Evolutionary conservation across 2,329 filamentous ascomycete genomes (phyloP).

Genomic region (Trichophyton rubrum): DNA sequence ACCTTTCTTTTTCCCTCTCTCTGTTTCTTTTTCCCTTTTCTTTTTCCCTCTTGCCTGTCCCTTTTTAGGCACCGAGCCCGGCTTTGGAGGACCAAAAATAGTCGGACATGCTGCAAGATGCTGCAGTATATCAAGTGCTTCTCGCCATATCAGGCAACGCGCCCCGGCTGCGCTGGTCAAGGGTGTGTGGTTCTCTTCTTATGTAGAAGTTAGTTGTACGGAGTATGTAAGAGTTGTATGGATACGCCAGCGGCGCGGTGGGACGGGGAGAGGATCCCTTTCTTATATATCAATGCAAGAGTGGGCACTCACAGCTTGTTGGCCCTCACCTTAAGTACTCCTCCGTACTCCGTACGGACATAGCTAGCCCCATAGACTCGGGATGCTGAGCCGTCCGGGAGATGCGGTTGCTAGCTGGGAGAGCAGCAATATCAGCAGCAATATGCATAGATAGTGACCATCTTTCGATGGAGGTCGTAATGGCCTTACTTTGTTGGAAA

Average conservation of each 20-base stretch:
- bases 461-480: not conserved
- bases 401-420: too few relatives aligned
- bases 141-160: slow-evolving; percentile 3
- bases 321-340: not conserved
- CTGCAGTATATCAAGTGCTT: slow-evolving; percentile 3
- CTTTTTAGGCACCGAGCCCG: slow-evolving; percentile 2
- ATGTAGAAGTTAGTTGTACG: not conserved
- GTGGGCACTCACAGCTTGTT: not conserved
- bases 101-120: slow-evolving; percentile 1
- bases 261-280: slow-evolving; percentile 3
- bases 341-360: too few relatives aligned
- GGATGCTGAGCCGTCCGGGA: not conserved
- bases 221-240: not conserved
- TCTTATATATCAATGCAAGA: not conserved
- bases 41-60: not conserved
- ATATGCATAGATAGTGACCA: not conserved
- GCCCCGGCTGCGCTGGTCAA: not conserved
- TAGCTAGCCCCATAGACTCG: not conserved
- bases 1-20: not conserved
- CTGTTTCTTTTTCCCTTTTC: not conserved
- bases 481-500: slow-evolving; percentile 3
- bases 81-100: slow-evolving; percentile 4
- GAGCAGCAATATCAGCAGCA: too few relatives aligned
- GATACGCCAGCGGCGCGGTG: slow-evolving; percentile 2
- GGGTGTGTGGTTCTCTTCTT: not conserved